Conservation (phyloP, 768 basidiomycete species). For the Paxillus rubicundulus region DNA sequence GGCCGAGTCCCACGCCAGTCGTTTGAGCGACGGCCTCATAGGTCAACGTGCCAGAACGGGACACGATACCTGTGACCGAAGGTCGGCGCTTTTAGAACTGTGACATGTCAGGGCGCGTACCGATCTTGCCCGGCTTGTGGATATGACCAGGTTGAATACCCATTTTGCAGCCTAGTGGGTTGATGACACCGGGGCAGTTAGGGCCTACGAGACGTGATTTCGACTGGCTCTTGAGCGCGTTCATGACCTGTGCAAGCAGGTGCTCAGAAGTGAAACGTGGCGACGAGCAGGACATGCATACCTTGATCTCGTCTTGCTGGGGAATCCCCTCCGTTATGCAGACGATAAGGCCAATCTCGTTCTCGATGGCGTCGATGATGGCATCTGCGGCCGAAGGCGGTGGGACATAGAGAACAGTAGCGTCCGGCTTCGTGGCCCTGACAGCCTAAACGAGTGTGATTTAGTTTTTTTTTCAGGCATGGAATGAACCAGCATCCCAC, state of each 20-base stretch:
- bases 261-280: constrained; percentile 1
- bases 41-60: constrained; percentile 92
- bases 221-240: constrained; percentile 91
- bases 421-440: constrained; percentile 81
- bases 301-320: constrained; percentile 93
- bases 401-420: constrained; percentile 95
- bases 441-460: constrained; percentile 62
- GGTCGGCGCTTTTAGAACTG: background rate
- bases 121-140: constrained; percentile 94
- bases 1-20: constrained; percentile 92
- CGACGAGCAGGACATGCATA: constrained; percentile 31
- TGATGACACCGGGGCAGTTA: constrained; percentile 98
- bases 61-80: constrained; percentile 71
- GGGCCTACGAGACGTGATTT: constrained; percentile 96
- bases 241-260: constrained; percentile 62
- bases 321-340: constrained; percentile 99
- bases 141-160: constrained; percentile 98
- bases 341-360: constrained; percentile 96
- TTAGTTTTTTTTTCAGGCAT: background rate
- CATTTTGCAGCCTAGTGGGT: constrained; percentile 98
- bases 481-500: constrained; percentile 38
- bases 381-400: constrained; percentile 96
- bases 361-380: constrained; percentile 98
- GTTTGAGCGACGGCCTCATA: constrained; percentile 99
- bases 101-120: constrained; percentile 39